Conservation (phyloP, 805 yeast genomes). For the Hanseniaspora meyeri region DNA sequence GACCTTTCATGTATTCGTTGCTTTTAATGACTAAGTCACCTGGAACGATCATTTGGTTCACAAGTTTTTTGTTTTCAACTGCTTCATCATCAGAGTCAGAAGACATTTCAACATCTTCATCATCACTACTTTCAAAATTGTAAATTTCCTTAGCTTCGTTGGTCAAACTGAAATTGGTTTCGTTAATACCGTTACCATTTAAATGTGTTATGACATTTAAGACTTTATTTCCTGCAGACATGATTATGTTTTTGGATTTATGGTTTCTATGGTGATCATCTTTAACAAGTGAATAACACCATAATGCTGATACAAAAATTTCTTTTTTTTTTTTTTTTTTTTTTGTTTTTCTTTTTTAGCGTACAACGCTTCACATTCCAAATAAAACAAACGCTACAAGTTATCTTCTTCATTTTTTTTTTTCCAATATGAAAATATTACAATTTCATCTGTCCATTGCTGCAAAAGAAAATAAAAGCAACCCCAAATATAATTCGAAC, state of each 20-base stretch:
- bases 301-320: not conserved
- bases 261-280: not conserved
- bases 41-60: conserved; percentile 60
- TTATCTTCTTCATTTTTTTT: no score
- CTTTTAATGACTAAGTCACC: conserved; percentile 95
- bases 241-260: not conserved
- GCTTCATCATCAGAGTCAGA: conserved; percentile 28
- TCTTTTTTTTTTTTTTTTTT: no score
- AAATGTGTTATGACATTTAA: conserved; percentile 2
- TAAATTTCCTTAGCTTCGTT: conserved; percentile 13
- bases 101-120: conserved; percentile 33
- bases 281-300: not conserved
- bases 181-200: not conserved
- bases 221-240: not conserved
- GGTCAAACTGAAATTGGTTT: not conserved
- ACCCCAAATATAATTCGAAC: no score
- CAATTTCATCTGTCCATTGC: no score
- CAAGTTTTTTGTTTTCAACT: conserved; percentile 18
- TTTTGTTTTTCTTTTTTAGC: no score
- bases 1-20: conserved; percentile 97
- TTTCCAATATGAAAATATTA: no score
- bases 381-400: no score
- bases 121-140: conserved; percentile 19
- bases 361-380: no score
- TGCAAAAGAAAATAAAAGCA: no score